A percentile compares a stretch with the other conserved stretches of the same genome.
Conservation (phyloP, 139 green algal species). For the Diplosphaera chodatii region DNA sequence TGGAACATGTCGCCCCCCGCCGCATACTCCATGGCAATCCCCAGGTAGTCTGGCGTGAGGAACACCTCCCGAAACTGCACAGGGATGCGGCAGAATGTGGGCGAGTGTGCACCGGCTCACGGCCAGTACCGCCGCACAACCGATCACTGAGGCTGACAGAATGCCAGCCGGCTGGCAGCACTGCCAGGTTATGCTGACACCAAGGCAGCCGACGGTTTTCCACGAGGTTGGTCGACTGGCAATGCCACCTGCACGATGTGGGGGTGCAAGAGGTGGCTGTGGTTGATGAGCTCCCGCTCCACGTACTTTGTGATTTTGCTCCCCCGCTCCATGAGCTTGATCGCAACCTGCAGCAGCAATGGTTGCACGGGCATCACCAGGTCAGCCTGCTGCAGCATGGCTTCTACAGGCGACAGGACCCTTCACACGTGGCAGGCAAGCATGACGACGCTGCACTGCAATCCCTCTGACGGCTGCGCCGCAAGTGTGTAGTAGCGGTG, state of each 20-base stretch:
- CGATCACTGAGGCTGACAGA: too few species aligned
- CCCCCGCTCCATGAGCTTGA: constrained; percentile 36
- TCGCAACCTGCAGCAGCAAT: constrained; percentile 5
- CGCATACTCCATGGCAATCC: constrained; percentile 77
- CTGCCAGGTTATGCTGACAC: background rate
- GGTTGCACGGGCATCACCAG: too few species aligned
- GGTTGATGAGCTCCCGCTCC: constrained; percentile 24
- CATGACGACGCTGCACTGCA: too few species aligned
- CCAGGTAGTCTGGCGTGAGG: constrained; percentile 56
- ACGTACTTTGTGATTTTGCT: constrained; percentile 19
- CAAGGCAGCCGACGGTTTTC: too few species aligned
- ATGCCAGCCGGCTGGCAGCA: background rate
- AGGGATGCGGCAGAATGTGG: background rate
- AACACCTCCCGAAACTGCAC: constrained; percentile 64
- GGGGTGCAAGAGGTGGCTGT: constrained; percentile 55
- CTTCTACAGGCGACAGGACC: too few species aligned
- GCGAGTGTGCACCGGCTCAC: too few species aligned
- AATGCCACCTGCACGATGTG: constrained; percentile 74
- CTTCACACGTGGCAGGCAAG: too few species aligned
- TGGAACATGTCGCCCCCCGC: constrained; percentile 81
- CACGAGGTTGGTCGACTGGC: too few species aligned
- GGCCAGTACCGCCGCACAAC: too few species aligned
- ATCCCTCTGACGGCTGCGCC: too few species aligned
- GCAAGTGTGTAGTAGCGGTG: too few species aligned
- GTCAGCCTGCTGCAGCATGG: too few species aligned